A percentile compares a stretch with the other conserved stretches of the same genome.
phyloP scores from a whole-genome alignment of 208 protist genomes.

The Crithidia thermophila region DNA sequence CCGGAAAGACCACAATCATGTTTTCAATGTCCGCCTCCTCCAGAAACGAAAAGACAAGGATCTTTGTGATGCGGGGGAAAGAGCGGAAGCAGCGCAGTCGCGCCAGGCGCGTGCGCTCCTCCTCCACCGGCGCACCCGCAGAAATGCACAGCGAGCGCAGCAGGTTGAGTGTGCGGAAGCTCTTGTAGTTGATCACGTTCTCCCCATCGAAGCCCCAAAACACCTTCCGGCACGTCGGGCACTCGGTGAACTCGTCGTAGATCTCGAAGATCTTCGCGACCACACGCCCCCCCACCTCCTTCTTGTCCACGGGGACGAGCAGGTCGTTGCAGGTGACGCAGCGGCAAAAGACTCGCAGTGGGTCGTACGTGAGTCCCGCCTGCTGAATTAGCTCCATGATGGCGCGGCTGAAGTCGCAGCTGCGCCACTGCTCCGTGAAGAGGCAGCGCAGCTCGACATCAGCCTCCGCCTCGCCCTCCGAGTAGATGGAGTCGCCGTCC shows the following conservation, averaged over 20 bases:
- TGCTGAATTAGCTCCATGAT: slow-evolving; percentile 53
- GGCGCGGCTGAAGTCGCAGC: slow-evolving; percentile 36
- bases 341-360: slow-evolving; percentile 50
- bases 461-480: slow-evolving; percentile 27
- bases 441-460: slow-evolving; percentile 38
- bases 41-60: slow-evolving; percentile 54
- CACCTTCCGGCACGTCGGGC: slow-evolving; percentile 68
- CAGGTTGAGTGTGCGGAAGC: slow-evolving; percentile 63
- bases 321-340: slow-evolving; percentile 73
- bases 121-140: slow-evolving; percentile 33
- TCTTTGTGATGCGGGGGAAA: slow-evolving; percentile 62
- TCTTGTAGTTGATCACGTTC: slow-evolving; percentile 78
- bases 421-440: slow-evolving; percentile 49
- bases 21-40: slow-evolving; percentile 34
- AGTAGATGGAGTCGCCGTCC: slow-evolving; percentile 76
- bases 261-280: slow-evolving; percentile 58
- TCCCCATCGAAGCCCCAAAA: slow-evolving; percentile 81
- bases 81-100: slow-evolving; percentile 55
- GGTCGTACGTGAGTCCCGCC: slow-evolving; percentile 41
- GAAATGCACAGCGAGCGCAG: slow-evolving; percentile 52
- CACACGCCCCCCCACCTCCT: slow-evolving; percentile 45
- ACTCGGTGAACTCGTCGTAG: slow-evolving; percentile 75
- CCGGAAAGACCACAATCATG: slow-evolving; percentile 51
- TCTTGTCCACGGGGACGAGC: slow-evolving; percentile 50
- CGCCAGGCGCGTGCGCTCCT: slow-evolving; percentile 22